A percentile compares a stretch with the other conserved stretches of the same genome.
Evolutionary conservation across 2,329 filamentous ascomycete genomes (phyloP).

Genomic region (Cytospora paraplurivora): DNA sequence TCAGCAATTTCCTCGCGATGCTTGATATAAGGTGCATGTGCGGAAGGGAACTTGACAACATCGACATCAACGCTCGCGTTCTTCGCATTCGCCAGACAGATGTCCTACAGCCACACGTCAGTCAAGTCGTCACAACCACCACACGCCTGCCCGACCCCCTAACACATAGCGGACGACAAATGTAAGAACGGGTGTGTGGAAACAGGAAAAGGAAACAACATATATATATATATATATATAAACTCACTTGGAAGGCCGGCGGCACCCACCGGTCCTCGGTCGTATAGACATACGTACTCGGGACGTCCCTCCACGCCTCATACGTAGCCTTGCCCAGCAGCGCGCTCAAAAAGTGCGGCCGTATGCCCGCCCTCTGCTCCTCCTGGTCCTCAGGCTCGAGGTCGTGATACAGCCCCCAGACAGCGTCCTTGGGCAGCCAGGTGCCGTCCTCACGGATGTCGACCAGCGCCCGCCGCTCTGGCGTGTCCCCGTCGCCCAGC

Average conservation of each 20-base stretch:
- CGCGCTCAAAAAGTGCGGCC: constrained; percentile 1
- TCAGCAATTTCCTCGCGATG: constrained; percentile 1
- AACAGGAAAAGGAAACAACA: no score
- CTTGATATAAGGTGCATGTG: constrained; percentile 2
- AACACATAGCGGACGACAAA: no score
- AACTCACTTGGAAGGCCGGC: constrained; percentile 7
- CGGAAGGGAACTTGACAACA: not conserved
- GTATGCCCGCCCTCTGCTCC: constrained; percentile 4
- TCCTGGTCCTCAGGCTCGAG: constrained; percentile 12
- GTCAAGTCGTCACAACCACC: not conserved
- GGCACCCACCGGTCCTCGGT: constrained; percentile 4
- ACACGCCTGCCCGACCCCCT: not conserved
- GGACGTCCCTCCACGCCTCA: constrained; percentile 11
- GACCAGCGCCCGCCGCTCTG: constrained; percentile 10
- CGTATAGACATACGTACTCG: constrained; percentile 12
- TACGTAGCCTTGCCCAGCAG: constrained; percentile 11
- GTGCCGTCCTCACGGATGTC: constrained; percentile 10
- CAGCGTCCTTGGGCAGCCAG: constrained; percentile 6
- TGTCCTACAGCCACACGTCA: not conserved
- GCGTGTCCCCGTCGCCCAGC: constrained; percentile 1
- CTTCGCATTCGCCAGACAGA: constrained; percentile 4
- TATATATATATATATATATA: no score
- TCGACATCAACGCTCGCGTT: not conserved
- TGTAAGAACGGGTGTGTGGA: no score
- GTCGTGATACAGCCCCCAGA: constrained; percentile 11